phyloP scores from a whole-genome alignment of 192 early-diverging fungal genomes.

The Phlyctochytrium planicorne region DNA sequence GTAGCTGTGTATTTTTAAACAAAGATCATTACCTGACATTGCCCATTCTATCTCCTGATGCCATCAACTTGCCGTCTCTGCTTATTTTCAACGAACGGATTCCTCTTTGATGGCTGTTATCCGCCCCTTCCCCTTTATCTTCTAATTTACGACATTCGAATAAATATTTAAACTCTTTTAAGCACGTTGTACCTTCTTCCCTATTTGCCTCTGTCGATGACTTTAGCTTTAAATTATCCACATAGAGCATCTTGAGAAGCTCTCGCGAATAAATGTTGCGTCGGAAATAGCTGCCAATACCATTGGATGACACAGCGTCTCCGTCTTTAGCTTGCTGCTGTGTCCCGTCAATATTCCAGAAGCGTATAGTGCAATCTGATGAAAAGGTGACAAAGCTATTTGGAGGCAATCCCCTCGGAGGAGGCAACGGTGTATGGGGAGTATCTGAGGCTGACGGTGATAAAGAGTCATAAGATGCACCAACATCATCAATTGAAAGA shows the following conservation, averaged over 20 bases:
- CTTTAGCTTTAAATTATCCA: conserved; percentile 31
- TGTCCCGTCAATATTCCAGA: conserved; percentile 70
- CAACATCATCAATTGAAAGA: no score
- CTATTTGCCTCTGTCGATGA: no score
- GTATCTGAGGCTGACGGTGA: conserved; percentile 4
- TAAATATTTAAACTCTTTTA: no score
- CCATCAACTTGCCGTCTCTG: conserved; percentile 61
- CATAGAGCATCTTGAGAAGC: conserved; percentile 57
- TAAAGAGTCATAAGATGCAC: no score
- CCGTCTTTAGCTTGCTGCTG: conserved; percentile 10
- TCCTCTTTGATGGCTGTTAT: conserved; percentile 51
- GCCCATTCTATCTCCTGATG: conserved; percentile 71
- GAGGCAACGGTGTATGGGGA: neutral
- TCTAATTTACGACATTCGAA: no score
- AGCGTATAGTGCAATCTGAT: conserved; percentile 73
- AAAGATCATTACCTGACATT: conserved; percentile 52
- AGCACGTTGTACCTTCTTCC: no score
- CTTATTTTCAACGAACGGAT: conserved; percentile 68
- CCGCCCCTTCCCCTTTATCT: conserved; percentile 10
- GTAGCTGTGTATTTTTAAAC: conserved; percentile 4
- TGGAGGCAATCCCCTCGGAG: conserved; percentile 39
- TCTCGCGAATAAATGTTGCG: conserved; percentile 64
- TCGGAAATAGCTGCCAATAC: conserved; percentile 29
- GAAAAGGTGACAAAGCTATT: conserved; percentile 74
- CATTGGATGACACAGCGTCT: neutral